A percentile compares a stretch with the other conserved stretches of the same genome.
These are phyloP conservation scores for Phytopythium cucurbitacearum DNA, from an alignment of 352 stramenopile genomes.

Conservation along the genomic window DNA sequence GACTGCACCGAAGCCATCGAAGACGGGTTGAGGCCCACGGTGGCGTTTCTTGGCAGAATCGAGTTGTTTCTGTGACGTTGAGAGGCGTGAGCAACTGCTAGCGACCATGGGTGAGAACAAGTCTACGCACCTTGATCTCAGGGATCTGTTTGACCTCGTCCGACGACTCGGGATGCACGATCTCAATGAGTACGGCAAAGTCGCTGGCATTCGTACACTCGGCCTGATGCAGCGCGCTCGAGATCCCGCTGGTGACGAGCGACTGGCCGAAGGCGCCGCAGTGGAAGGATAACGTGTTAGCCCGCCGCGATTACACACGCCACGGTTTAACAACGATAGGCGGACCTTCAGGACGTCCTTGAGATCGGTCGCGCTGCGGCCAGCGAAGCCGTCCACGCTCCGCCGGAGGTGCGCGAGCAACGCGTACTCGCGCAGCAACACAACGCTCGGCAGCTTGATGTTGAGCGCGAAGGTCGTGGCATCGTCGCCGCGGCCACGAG, in stretches of 20 bases:
- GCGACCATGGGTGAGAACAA: not conserved
- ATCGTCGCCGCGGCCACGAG: slow-evolving; percentile 46
- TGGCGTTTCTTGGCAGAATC: slow-evolving; percentile 62
- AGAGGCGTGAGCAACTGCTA: not conserved
- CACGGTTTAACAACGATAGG: not conserved
- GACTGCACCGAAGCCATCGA: slow-evolving; percentile 79
- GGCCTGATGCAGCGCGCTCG: slow-evolving; percentile 35
- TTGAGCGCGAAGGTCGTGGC: slow-evolving; percentile 69
- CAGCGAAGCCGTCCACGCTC: slow-evolving; percentile 26
- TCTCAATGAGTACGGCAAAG: slow-evolving; percentile 61
- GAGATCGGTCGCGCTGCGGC: slow-evolving; percentile 44
- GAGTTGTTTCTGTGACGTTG: slow-evolving; percentile 42
- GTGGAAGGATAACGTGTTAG: not conserved
- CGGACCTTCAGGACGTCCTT: slow-evolving; percentile 80
- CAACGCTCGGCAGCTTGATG: slow-evolving; percentile 75
- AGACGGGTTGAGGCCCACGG: slow-evolving; percentile 48
- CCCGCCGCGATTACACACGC: not conserved
- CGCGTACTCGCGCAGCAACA: slow-evolving; percentile 75
- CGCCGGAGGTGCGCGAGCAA: slow-evolving; percentile 54
- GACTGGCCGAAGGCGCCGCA: slow-evolving; percentile 15
- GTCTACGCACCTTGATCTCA: slow-evolving; percentile 47
- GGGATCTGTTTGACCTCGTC: slow-evolving; percentile 78
- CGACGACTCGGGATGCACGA: slow-evolving; percentile 63
- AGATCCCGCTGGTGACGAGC: slow-evolving; percentile 41
- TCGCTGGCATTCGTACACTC: slow-evolving; percentile 56